phyloP scores from a whole-genome alignment of 106 monocot species.

The Vanilla planifolia region DNA sequence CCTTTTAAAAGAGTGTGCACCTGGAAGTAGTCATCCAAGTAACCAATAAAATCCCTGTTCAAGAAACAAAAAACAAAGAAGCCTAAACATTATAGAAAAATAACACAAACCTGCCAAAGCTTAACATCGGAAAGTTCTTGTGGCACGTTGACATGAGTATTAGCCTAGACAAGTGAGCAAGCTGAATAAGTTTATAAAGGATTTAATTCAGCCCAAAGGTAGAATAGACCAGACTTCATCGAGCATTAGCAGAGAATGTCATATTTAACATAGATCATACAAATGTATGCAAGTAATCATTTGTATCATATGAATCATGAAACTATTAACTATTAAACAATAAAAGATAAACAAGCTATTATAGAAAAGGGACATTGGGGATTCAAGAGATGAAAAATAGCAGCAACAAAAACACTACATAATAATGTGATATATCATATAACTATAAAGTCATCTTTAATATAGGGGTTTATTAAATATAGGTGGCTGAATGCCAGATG shows the following conservation, averaged over 20 bases:
- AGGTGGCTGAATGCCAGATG: not conserved
- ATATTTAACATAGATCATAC: not conserved
- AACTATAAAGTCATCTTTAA: too few species aligned
- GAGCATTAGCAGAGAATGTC: not conserved
- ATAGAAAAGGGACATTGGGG: not conserved
- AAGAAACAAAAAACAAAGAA: not conserved
- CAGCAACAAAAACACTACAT: not conserved
- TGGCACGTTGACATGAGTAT: slow-evolving; percentile 58
- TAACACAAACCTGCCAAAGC: slow-evolving; percentile 79
- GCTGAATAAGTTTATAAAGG: not conserved
- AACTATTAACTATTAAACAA: not conserved
- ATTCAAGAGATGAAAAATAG: not conserved
- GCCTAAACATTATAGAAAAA: not conserved
- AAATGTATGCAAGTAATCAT: not conserved
- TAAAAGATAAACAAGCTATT: not conserved
- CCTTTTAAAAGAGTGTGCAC: slow-evolving; percentile 93
- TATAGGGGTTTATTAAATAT: too few species aligned
- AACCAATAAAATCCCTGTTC: not conserved
- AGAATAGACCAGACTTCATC: not conserved
- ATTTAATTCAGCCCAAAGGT: not conserved
- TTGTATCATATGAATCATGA: not conserved
- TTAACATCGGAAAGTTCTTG: slow-evolving; percentile 69
- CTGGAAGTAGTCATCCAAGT: slow-evolving; percentile 23
- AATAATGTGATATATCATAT: not conserved
- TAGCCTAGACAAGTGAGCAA: slow-evolving; percentile 32